Evolutionary conservation across 23 red algal genomes (phyloP).

Genomic region (Gracilariopsis chorda): DNA sequence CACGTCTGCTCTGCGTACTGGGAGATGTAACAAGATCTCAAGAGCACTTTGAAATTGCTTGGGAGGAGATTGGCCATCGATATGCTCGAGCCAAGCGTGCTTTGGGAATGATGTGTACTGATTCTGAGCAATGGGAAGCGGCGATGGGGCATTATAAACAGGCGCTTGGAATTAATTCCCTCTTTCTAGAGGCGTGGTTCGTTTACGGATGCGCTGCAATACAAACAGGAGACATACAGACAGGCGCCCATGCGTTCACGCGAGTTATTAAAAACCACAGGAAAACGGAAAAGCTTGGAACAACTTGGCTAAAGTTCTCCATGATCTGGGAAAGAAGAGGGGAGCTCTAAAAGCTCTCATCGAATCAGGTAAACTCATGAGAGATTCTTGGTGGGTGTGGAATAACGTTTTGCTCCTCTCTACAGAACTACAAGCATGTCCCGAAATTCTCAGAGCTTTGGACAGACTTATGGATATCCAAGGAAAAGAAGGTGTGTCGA

Average conservation of each 20-base stretch:
- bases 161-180: slow-evolving; percentile 77
- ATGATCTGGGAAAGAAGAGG: slow-evolving; percentile 70
- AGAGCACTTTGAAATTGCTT: slow-evolving; percentile 68
- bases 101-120: slow-evolving; percentile 60
- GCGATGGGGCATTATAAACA: slow-evolving; percentile 60
- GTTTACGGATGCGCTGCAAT: slow-evolving; percentile 74
- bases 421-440: slow-evolving; percentile 23
- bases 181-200: slow-evolving; percentile 95
- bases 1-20: slow-evolving; percentile 83
- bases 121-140: slow-evolving; percentile 40
- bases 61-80: slow-evolving; percentile 70
- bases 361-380: slow-evolving; percentile 55
- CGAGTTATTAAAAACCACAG: slow-evolving; percentile 80
- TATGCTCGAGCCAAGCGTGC: slow-evolving; percentile 89
- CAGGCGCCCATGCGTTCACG: slow-evolving; percentile 78
- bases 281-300: slow-evolving; percentile 97
- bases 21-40: slow-evolving; percentile 81
- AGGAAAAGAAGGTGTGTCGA: slow-evolving; percentile 64
- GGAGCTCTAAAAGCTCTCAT: slow-evolving; percentile 70
- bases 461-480: slow-evolving; percentile 56
- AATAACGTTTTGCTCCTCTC: slow-evolving; percentile 66
- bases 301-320: slow-evolving; percentile 76
- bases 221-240: slow-evolving; percentile 44
- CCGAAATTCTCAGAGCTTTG: slow-evolving; percentile 48
- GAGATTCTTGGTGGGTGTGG: slow-evolving; percentile 81